Evolutionary conservation across 1,284 basidiomycete species (phyloP).

Genomic region (Amylostereum areolatum): DNA sequence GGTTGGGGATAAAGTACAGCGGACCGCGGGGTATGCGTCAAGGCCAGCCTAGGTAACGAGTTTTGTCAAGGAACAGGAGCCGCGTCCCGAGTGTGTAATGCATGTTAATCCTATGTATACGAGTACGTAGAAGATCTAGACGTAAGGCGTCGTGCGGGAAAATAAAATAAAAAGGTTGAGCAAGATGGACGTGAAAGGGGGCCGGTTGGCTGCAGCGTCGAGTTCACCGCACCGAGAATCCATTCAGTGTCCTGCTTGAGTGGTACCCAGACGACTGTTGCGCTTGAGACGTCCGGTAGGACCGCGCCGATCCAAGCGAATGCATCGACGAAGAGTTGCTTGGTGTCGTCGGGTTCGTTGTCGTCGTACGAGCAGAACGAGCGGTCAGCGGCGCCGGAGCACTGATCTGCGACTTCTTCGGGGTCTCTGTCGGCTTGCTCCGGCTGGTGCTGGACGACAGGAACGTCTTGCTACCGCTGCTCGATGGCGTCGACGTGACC

Average conservation of each 20-base stretch:
- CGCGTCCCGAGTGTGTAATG: not conserved
- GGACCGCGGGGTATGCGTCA: slow-evolving; percentile 11
- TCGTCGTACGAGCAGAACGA: slow-evolving; percentile 53
- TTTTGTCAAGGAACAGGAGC: not conserved
- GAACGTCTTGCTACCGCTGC: slow-evolving; percentile 10
- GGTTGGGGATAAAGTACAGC: slow-evolving; percentile 29
- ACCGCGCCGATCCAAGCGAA: slow-evolving; percentile 29
- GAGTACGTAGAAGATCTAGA: not conserved
- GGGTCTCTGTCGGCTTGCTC: slow-evolving; percentile 61
- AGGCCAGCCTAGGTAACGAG: not conserved
- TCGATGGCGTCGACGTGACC: not conserved
- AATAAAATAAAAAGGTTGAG: not conserved
- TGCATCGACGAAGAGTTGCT: slow-evolving; percentile 32
- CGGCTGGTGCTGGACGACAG: slow-evolving; percentile 34
- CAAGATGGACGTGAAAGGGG: too few relatives aligned
- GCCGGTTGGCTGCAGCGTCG: not conserved
- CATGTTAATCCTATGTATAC: not conserved
- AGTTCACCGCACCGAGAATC: slow-evolving; percentile 19
- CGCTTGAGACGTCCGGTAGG: slow-evolving; percentile 33
- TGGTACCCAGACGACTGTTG: slow-evolving; percentile 35
- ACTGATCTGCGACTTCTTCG: slow-evolving; percentile 81
- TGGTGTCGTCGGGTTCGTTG: slow-evolving; percentile 53
- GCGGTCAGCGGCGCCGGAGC: slow-evolving; percentile 80
- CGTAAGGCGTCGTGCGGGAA: not conserved
- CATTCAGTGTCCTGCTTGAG: slow-evolving; percentile 35